Evolutionary conservation across 179 eudicot genomes (phyloP), one percentile per base, ranked within the genome.

Genomic region (Actinidia chinensis): DNA sequence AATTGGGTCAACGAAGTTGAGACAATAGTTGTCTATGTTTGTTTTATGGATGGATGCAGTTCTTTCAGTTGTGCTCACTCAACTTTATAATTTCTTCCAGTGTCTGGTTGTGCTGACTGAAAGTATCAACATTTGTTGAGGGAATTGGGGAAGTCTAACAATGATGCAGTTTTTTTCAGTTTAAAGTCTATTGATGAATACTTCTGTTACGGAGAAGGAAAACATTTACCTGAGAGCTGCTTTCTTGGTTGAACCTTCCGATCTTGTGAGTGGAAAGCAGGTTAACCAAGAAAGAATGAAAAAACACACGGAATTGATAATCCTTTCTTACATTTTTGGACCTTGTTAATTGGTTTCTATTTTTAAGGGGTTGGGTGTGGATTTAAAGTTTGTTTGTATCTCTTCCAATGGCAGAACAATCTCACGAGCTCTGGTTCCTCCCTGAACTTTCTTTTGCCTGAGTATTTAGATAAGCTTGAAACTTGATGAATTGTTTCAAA

Each of bases 401-500:
- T 42, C 61, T 75, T 71, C 8, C 20, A 52, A 44, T 86, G 87
- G 89, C 98, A 95, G 98, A 95, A 95, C 83, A 95, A 95, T 87
- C 99, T 81, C 98, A 95, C 76, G 99, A 95, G 76, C 89, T 95
- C 69, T 95, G 99, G 99, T 84, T 98, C 43, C 98, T 95, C 58
- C n/a, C 92, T 95, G 79, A 93, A 95, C 90, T 95, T 95, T 83
- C 86, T 95, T 61, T 89, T 95, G 81, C 99, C 99, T 2, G 99
- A 95, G 86, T 95, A 72, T 95, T 95, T 83, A 95, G 99, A 78
- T 95, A 97, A 40, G 95, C 99, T 6, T n/a, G 99, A 95, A 79
- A 92, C 98, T 63, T 80, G 99, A 95, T 60, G 99, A 95, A 75
- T 95, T 97, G 99, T 95, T 95, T 83, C 95, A 93, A 84, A 95